A percentile compares a stretch with the other conserved stretches of the same genome.
These are phyloP conservation scores for Claviceps fusiformis DNA, from an alignment of 2,329 filamentous ascomycete genomes.

Conservation along the genomic window DNA sequence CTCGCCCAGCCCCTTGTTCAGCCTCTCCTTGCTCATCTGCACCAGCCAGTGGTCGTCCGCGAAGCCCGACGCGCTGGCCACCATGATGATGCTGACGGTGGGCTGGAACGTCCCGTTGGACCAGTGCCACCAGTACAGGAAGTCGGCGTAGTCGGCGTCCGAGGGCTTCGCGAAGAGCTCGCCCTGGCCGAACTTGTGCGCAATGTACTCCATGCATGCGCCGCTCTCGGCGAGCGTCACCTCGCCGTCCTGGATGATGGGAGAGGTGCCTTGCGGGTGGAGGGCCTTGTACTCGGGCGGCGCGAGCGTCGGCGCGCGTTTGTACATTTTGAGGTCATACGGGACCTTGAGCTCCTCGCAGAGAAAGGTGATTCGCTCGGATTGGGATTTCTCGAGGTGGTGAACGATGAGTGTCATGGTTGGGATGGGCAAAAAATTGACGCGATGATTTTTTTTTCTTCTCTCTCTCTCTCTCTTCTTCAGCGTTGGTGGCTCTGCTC, in stretches of 20 bases:
- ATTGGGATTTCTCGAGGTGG: constrained; percentile 45
- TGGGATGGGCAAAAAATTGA: neutral
- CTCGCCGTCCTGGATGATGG: constrained; percentile 43
- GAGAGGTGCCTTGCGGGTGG: constrained; percentile 40
- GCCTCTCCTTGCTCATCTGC: constrained; percentile 18
- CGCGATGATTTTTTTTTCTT: neutral
- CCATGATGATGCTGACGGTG: constrained; percentile 23
- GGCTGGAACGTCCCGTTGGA: constrained; percentile 32
- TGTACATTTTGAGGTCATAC: constrained; percentile 23
- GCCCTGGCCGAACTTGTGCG: constrained; percentile 36
- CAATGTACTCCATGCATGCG: constrained; percentile 50
- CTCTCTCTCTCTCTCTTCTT: no score
- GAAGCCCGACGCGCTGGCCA: constrained; percentile 11
- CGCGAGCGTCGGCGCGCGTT: constrained; percentile 19
- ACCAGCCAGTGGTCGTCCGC: constrained; percentile 14
- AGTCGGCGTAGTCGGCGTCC: constrained; percentile 40
- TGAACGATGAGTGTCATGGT: constrained; percentile 27
- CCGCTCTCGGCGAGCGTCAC: constrained; percentile 44
- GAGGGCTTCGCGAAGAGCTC: constrained; percentile 30
- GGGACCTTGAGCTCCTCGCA: constrained; percentile 47
- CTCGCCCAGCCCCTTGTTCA: constrained; percentile 29
- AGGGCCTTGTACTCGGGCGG: constrained; percentile 26
- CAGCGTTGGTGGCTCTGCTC: no score
- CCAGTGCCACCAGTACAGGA: constrained; percentile 53
- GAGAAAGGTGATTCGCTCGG: constrained; percentile 50